Percentiles rank a stretch among this genome's conserved stretches.
phyloP scores from a whole-genome alignment of 2,329 filamentous ascomycete species.

The Calonectria naviculata region DNA sequence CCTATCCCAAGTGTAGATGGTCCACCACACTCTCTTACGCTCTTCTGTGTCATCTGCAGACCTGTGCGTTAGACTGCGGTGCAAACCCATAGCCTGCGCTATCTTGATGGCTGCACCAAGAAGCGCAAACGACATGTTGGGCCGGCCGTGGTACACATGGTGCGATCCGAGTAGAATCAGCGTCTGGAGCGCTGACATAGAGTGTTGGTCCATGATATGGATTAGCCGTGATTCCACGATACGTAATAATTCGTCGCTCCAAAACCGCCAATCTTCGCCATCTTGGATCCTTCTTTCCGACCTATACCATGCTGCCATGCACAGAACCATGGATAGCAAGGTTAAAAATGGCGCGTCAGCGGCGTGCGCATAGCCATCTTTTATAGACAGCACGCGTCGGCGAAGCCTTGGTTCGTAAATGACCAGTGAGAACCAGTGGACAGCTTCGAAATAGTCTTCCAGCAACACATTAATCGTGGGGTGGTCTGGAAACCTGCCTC shows the following conservation, averaged over 20 bases:
- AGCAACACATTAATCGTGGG: background rate
- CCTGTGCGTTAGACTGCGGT: background rate
- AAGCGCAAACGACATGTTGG: background rate
- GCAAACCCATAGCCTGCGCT: slow-evolving; percentile 4
- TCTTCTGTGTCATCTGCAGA: background rate
- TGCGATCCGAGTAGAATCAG: background rate
- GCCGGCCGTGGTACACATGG: background rate
- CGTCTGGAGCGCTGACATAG: background rate
- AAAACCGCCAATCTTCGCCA: background rate
- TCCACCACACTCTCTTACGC: slow-evolving; percentile 14
- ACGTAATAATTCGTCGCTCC: background rate
- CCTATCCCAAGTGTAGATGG: slow-evolving; percentile 10
- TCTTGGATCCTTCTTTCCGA: background rate
- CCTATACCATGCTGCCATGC: background rate
- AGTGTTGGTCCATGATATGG: background rate
- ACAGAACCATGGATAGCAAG: background rate
- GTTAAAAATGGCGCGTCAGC: background rate
- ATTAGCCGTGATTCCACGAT: background rate
- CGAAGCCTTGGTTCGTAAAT: background rate
- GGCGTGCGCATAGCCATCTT: background rate
- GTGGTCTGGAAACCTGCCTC: background rate
- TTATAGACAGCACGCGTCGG: background rate
- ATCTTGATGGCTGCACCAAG: background rate
- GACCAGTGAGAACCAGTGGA: background rate
- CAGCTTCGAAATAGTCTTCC: background rate